These are phyloP conservation scores for Aspergillus cristatus DNA, from an alignment of 495 filamentous ascomycete species.

Conservation along the genomic window DNA sequence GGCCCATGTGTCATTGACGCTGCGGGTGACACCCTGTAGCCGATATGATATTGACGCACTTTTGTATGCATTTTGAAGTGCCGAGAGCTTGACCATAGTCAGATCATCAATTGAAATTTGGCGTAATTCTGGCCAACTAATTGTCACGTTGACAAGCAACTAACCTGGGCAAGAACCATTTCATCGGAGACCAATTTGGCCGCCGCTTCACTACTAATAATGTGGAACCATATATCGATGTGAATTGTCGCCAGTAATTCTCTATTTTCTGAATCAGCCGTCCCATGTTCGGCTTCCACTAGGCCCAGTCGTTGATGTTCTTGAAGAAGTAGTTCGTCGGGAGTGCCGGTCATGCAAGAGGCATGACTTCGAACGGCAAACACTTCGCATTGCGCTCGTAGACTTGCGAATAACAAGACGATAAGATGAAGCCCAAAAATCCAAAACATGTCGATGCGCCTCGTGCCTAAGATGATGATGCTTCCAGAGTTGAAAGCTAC, in stretches of 20 bases:
- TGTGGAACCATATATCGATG: conserved; percentile 42
- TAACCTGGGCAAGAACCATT: conserved; percentile 38
- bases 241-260: conserved; percentile 21
- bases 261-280: conserved; percentile 13
- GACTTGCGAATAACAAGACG: conserved; percentile 12
- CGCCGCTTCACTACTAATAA: conserved; percentile 30
- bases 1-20: conserved; percentile 61
- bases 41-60: conserved; percentile 42
- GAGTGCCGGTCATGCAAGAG: conserved; percentile 31
- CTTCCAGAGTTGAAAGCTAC: background rate
- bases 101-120: too few relatives aligned
- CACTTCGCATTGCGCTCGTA: conserved; percentile 14
- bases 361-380: conserved; percentile 14
- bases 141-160: conserved; percentile 5
- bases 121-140: too few relatives aligned
- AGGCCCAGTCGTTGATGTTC: conserved; percentile 18
- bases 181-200: conserved; percentile 22
- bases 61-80: conserved; percentile 34
- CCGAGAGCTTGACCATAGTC: conserved; percentile 21
- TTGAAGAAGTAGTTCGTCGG: conserved; percentile 18
- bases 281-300: conserved; percentile 7
- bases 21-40: conserved; percentile 60
- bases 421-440: conserved; percentile 11
- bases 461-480: background rate
- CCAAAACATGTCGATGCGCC: background rate